These are phyloP conservation scores for Mortierella sp. DNA, from an alignment of 371 early-diverging fungal genomes.

Conservation along the genomic window DNA sequence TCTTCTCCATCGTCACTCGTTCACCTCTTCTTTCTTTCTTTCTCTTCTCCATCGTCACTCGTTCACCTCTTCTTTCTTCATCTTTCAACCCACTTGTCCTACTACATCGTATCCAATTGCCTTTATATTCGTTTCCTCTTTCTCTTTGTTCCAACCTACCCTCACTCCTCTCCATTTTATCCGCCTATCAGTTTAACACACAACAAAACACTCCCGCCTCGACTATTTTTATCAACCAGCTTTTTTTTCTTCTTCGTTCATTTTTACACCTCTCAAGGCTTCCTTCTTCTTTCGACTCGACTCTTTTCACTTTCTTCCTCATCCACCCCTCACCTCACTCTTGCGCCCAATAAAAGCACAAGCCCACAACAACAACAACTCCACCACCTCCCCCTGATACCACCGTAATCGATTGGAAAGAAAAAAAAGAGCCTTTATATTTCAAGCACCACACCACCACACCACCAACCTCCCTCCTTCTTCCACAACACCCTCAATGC, in stretches of 20 bases:
- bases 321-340: not conserved
- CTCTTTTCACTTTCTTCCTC: not conserved
- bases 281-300: slow-evolving; percentile 1
- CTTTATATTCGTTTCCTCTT: not conserved
- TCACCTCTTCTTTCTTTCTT: not conserved
- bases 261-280: not conserved
- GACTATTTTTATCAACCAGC: slow-evolving; percentile 12
- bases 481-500: slow-evolving; percentile 23
- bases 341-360: not conserved
- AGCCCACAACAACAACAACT: not conserved
- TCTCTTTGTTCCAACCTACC: slow-evolving; percentile 1
- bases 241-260: not conserved
- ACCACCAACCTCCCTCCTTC: not conserved
- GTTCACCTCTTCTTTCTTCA: not conserved
- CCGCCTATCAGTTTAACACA: not conserved
- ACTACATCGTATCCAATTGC: not conserved
- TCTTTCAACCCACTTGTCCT: not conserved
- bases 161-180: not conserved
- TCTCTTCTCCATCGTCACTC: not conserved
- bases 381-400: not conserved
- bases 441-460: not conserved
- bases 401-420: not conserved
- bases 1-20: slow-evolving; percentile 1
- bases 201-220: not conserved
- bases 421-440: not conserved